Base-by-base conservation (phyloP, 2,329 filamentous ascomycete species). In the Penicillium crustosum region DNA sequence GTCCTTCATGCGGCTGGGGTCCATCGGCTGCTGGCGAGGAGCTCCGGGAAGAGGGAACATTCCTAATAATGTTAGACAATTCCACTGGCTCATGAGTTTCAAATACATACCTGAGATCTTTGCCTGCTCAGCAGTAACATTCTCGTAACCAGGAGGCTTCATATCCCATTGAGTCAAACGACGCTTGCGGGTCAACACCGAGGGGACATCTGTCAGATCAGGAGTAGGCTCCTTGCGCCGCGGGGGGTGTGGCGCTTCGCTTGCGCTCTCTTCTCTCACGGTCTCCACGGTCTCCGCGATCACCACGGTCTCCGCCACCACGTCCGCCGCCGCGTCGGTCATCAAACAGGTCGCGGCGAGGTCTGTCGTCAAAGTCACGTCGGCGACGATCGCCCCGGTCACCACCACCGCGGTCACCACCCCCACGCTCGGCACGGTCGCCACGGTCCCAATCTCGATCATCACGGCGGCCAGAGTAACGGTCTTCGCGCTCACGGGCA, bases 121-220 rank as follows among this genome's bases (percentile, higher is more conserved):
- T 50, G 94, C 95, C 76, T 99, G 95, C 77, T 99, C 95, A 23
- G 94, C 92, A 2, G 94, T 97, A 64, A 99, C 93, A 75, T 94
- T 96, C 72, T 99, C 95, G 71, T 99, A 99, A 44, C 94, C 93
- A 17, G 92, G 91, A 6, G 94, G 94, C 79, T 99, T 99, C 76
- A 99, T 97, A 75, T 99, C 95, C 94, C 94, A 99, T 77, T 99
- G 95, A 36, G 93, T 97, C 81, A 99, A 81, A 59, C 94, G 89
- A 67, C 95, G 89, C 81, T 93, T 94, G 68, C 93, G 88, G 70
- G 93, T 88, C 62, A 92, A 80, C 58, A 99, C 82, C 4, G 91
- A 85, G n/a, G 89, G 81, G 59, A 95, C 81, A 69, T 95, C 87
- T 59, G 93, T 95, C 72, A 99, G 81, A 75, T 99, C 95, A 36